phyloP scores from a whole-genome alignment of 495 filamentous ascomycete species.

The Lepraria neglecta region DNA sequence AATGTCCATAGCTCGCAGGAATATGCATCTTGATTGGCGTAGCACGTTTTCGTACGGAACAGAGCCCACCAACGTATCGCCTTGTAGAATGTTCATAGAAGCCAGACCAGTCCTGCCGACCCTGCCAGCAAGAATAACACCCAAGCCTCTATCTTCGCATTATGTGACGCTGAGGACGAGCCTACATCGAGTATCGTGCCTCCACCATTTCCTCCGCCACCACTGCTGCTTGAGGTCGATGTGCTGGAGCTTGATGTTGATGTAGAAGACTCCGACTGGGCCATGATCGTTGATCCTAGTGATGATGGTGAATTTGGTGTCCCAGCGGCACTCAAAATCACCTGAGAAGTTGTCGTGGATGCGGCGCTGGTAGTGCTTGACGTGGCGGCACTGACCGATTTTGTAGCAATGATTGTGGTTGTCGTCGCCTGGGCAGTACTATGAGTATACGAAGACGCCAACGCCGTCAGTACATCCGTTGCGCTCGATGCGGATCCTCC shows the following conservation, averaged over 20 bases:
- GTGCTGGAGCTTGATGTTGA: constrained; percentile 13
- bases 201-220: constrained; percentile 13
- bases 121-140: constrained; percentile 8
- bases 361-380: constrained; percentile 7
- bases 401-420: constrained; percentile 4
- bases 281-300: not conserved
- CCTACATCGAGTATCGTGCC: constrained; percentile 23
- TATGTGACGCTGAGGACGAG: constrained; percentile 16
- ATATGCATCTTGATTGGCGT: not conserved
- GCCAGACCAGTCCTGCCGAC: constrained; percentile 6
- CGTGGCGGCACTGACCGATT: not conserved
- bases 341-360: constrained; percentile 7
- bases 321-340: not conserved
- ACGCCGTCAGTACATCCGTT: not conserved
- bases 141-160: constrained; percentile 6
- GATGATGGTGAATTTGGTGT: not conserved
- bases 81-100: not conserved
- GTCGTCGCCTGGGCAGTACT: not conserved
- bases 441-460: not conserved
- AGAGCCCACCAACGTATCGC: no score
- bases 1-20: not conserved
- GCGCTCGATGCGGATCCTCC: not conserved
- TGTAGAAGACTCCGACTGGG: constrained; percentile 7
- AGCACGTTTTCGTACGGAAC: not conserved
- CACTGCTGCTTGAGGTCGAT: constrained; percentile 1